phyloP scores from a whole-genome alignment of 2,329 filamentous ascomycete genomes.

The Allantophomopsis cytisporea region DNA sequence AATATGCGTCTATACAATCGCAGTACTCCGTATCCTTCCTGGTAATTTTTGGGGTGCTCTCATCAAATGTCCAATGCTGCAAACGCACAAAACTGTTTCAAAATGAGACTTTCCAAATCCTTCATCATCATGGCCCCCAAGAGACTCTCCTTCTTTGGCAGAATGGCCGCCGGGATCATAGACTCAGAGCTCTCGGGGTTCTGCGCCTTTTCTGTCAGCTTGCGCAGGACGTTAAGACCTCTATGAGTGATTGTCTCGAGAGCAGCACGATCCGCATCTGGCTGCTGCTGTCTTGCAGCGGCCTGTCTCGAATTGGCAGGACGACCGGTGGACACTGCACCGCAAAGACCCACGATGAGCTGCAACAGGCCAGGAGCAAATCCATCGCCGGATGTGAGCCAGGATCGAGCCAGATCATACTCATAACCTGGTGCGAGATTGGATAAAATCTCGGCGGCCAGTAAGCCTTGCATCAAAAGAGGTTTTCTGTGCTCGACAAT shows the following conservation, averaged over 20 bases:
- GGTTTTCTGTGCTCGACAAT: constrained; percentile 77
- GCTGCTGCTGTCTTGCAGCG: constrained; percentile 25
- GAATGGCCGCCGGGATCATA: constrained; percentile 42
- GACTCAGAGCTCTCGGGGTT: constrained; percentile 36
- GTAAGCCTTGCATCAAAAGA: constrained; percentile 79
- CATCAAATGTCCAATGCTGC: constrained; percentile 31
- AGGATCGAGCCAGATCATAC: constrained; percentile 56
- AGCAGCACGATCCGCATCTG: constrained; percentile 11
- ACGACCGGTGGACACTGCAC: no score
- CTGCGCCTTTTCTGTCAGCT: constrained; percentile 52
- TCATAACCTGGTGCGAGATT: constrained; percentile 62
- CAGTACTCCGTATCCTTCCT: no score
- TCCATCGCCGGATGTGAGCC: constrained; percentile 74
- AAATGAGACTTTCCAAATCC: constrained; percentile 47
- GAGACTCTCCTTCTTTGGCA: constrained; percentile 55
- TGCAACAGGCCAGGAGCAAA: constrained; percentile 71
- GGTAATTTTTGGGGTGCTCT: no score
- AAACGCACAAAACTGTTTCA: constrained; percentile 56
- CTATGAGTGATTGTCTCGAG: constrained; percentile 44
- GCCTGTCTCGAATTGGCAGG: constrained; percentile 19
- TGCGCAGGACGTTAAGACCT: constrained; percentile 53
- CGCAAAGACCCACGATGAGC: constrained; percentile 58
- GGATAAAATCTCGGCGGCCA: constrained; percentile 80
- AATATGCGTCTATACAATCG: no score
- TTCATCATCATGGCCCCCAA: constrained; percentile 54